Evolutionary conservation across 495 filamentous ascomycete genomes (phyloP), one percentile per base, ranked within the genome.

Genomic region (Viridothelium virens): DNA sequence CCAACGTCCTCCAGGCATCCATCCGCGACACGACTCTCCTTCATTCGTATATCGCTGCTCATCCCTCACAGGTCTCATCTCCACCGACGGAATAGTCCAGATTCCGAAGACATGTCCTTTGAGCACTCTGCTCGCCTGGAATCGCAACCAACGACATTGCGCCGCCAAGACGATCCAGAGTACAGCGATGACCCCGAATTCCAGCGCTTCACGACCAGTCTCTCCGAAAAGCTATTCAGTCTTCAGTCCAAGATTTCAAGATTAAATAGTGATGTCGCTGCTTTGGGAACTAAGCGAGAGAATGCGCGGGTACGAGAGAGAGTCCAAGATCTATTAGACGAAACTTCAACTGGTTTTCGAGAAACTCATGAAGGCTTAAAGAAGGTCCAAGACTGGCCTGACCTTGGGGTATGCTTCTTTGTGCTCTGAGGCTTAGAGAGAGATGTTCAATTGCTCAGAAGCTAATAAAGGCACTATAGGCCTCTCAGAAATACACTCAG

Each of bases 151-250:
- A 88, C 86, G 12, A 84, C 83, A 62, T 79, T 80, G 68, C 85
- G 87, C 63, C 82, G 85, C 61, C 76, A 80, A 31, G 86, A 91
- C 70, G 96, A 95, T 76, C 81, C 88, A 68, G 77, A 85, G 61
- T 89, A 87, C 72, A 79, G 79, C 69, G 94, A 99, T 79, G 92
- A 96, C 74, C 95, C 95, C 56, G 92, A 94, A 70, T 99, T 97
- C 83, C 82, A 87, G 69, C 81, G 81, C 25, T 83, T 95, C 68
- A 90, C 91, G 67, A 86, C 90, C 72, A 82, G 85, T 33, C 84
- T 97, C 62, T 92, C 88, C 71, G 87, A 90, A 72, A 87, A 91
- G 76, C 82, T 99, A 34, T 96, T 96, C 76, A 83, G 82, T 36
- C 83, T 99, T 64, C 96, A 91, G 31, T 86, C 87, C 50, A 95